These are phyloP conservation scores for Cladosporium austrohemisphaericum DNA, from an alignment of 2,329 filamentous ascomycete species.

Conservation along the genomic window DNA sequence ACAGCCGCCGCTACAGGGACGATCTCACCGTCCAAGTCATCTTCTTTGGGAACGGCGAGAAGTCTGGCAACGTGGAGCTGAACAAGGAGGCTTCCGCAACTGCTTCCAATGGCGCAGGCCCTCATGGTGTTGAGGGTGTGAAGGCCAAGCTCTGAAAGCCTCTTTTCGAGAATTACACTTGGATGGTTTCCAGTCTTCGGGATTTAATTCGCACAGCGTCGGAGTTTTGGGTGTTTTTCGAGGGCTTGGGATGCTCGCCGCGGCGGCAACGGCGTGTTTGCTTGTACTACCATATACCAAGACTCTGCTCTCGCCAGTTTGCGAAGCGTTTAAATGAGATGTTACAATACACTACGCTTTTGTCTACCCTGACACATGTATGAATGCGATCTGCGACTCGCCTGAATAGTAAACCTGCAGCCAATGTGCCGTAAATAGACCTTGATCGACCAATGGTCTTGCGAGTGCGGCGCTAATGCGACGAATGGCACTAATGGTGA, in stretches of 20 bases:
- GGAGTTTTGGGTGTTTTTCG: constrained; percentile 9
- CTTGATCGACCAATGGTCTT: no score
- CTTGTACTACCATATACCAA: constrained; percentile 3
- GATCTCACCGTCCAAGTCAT: constrained; percentile 97
- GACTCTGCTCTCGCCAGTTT: not conserved
- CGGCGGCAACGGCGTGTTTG: not conserved
- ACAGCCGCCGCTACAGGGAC: constrained; percentile 86
- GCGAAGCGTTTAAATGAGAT: not conserved
- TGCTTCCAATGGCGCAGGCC: constrained; percentile 22
- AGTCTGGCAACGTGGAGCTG: constrained; percentile 72
- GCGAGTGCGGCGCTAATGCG: no score
- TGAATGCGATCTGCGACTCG: no score
- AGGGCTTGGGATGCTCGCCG: not conserved
- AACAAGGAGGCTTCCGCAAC: constrained; percentile 81
- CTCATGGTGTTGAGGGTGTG: constrained; percentile 16
- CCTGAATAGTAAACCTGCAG: no score
- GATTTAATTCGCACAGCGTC: constrained; percentile 6
- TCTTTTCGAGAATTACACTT: not conserved
- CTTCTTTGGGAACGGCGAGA: constrained; percentile 83
- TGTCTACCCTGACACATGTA: no score
- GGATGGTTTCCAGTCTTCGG: not conserved
- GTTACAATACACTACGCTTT: not conserved
- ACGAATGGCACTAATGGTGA: no score
- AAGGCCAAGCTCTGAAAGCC: constrained; percentile 21
- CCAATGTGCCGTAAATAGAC: no score